Evolutionary conservation across 352 stramenopile species (phyloP).

Genomic region (Phytophthora pistaciae): DNA sequence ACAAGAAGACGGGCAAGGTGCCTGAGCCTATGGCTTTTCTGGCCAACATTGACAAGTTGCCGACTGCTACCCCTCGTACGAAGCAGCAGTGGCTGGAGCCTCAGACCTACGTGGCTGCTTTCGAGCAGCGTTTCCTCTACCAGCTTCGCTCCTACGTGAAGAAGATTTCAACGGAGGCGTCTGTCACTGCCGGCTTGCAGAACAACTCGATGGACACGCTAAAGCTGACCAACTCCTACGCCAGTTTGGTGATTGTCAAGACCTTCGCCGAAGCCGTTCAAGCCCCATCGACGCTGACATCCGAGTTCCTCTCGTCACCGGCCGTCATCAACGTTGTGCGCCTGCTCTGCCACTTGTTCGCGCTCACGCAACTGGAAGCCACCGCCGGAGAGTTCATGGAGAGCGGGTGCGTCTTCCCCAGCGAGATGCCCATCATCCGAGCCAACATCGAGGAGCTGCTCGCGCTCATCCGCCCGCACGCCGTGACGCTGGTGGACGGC

Average conservation of each 20-base stretch:
- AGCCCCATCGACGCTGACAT: slow-evolving; percentile 37
- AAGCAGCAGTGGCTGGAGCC: slow-evolving; percentile 53
- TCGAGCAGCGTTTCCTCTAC: slow-evolving; percentile 67
- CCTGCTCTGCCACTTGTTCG: slow-evolving; percentile 73
- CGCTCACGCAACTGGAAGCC: slow-evolving; percentile 73
- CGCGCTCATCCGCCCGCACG: slow-evolving; percentile 60
- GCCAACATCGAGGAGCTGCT: slow-evolving; percentile 64
- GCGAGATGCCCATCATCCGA: slow-evolving; percentile 58
- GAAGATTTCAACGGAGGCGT: slow-evolving; percentile 40
- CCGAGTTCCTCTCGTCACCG: slow-evolving; percentile 36
- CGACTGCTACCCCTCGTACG: slow-evolving; percentile 31
- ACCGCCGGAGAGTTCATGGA: slow-evolving; percentile 75
- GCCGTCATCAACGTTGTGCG: slow-evolving; percentile 53
- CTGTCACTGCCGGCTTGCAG: slow-evolving; percentile 50
- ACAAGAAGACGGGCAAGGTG: slow-evolving; percentile 32
- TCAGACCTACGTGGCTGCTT: slow-evolving; percentile 53
- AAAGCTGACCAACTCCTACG: slow-evolving; percentile 66
- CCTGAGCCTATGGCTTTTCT: slow-evolving; percentile 52
- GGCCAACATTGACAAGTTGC: slow-evolving; percentile 46
- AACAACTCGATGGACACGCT: slow-evolving; percentile 67
- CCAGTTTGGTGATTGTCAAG: slow-evolving; percentile 56
- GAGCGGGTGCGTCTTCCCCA: slow-evolving; percentile 51
- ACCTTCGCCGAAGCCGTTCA: slow-evolving; percentile 58
- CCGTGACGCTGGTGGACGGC: slow-evolving; percentile 77
- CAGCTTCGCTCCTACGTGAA: slow-evolving; percentile 52